Percentiles rank a stretch among this genome's conserved stretches.
These are phyloP conservation scores for Neopestalotiopsis rosae DNA, from an alignment of 2,329 filamentous ascomycete genomes.

Conservation along the genomic window DNA sequence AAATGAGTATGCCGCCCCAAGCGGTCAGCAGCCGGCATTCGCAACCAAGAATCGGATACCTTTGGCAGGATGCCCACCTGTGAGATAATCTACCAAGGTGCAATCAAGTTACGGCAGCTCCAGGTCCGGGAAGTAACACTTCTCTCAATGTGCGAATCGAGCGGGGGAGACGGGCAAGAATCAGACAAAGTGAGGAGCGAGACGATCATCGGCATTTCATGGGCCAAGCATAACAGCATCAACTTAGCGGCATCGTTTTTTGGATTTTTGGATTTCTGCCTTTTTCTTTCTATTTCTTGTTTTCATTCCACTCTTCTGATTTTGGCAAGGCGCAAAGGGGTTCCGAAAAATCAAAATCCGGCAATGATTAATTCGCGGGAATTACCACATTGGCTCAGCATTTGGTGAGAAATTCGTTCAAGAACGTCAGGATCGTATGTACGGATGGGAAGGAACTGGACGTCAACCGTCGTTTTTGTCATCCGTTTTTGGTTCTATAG, in stretches of 20 bases:
- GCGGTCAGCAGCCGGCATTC: neutral
- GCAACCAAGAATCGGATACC: neutral
- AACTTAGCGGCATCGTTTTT: conserved; percentile 7
- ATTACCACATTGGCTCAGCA: neutral
- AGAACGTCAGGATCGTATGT: neutral
- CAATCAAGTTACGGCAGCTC: neutral
- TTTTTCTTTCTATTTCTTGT: neutral
- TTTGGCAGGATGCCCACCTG: neutral
- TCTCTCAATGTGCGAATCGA: neutral
- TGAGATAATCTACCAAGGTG: no score
- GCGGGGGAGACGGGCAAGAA: neutral
- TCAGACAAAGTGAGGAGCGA: no score
- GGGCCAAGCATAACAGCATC: neutral
- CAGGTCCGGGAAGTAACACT: neutral
- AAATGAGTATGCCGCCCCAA: neutral
- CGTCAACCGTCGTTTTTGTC: neutral
- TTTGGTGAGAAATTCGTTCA: neutral
- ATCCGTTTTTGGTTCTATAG: neutral
- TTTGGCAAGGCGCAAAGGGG: conserved; percentile 10
- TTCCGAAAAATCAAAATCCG: neutral
- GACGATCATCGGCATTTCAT: neutral
- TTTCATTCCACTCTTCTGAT: neutral
- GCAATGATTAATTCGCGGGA: neutral
- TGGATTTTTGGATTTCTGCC: neutral
- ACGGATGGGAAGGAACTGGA: neutral